Base-by-base conservation (phyloP, 495 filamentous ascomycete genomes). In the Aspergillus saccharolyticus region DNA sequence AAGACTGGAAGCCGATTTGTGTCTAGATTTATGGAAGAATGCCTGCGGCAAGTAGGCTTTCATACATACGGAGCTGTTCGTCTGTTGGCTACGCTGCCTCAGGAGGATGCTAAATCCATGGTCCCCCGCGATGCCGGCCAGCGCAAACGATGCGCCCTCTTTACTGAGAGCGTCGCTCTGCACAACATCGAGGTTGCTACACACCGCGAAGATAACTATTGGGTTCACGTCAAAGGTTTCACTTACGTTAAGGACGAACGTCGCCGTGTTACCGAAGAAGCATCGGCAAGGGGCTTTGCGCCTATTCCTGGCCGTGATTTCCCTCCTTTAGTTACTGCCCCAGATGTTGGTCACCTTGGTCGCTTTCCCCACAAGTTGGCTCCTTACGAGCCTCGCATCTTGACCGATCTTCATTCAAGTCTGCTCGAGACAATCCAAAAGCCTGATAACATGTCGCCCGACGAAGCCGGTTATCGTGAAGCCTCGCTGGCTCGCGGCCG, bases 61-160 rank as follows among this genome's bases (percentile, higher is more conserved):
- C 65, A 74, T 46, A 44, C 52, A 21, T 71, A 78, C 21, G 70
- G 91, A 9, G 79, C 81, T 7, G 85, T 93, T 8, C 82, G 90
- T 52, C 82, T 92, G 72, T 72, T 96, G 3, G 59, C 88, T 24
- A 86, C 88, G 80, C 49, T 81, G 5, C 65, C 71, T 0, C 66
- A 80, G 28, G 58, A 69, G 0, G 85, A 89, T 20, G 80, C 76
- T 47, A 56, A 62, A 0, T 15, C 52, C 1, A 43, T 80, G 6
- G 39, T 85, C 4, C 89, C 91, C 0, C 80, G 79, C 24, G 71
- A 64, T 2, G 54, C 86, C 2, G 66, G 63, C 17, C 66, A 73
- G 3, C 81, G 87, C 45, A 74, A 62, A 43, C 84, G 85, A 46
- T 48, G 74, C 7, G 66, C 83, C 1, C 54, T 89, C 1, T 65